Conservation (phyloP, 2,329 filamentous ascomycete species). For the Rhytidhysteron rufulum region DNA sequence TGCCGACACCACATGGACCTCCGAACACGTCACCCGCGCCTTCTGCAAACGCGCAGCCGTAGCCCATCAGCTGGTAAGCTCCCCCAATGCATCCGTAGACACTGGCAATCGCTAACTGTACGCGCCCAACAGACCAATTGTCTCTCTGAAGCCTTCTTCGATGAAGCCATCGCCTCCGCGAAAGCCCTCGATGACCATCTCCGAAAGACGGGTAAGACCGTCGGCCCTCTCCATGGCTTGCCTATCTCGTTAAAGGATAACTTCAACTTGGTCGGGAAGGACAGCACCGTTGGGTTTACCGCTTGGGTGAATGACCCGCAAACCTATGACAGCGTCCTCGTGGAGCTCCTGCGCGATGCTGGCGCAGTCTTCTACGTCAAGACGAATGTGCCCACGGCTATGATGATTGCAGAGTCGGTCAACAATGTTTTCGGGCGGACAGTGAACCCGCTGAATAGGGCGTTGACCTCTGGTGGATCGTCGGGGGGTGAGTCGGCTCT, state of each 20-base stretch:
- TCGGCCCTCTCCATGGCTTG: slow-evolving; percentile 65
- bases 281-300: slow-evolving; percentile 62
- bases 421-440: slow-evolving; percentile 64
- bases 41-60: slow-evolving; percentile 55
- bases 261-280: slow-evolving; percentile 59
- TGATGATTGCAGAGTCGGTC: slow-evolving; percentile 66
- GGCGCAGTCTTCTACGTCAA: slow-evolving; percentile 68
- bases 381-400: slow-evolving; percentile 65
- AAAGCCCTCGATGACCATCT: slow-evolving; percentile 52
- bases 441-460: slow-evolving; percentile 58
- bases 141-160: slow-evolving; percentile 55
- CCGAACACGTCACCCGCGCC: slow-evolving; percentile 49
- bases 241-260: slow-evolving; percentile 68
- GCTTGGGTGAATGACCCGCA: slow-evolving; percentile 59
- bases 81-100: not conserved
- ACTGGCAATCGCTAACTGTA: not conserved
- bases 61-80: slow-evolving; percentile 51
- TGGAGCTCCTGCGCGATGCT: slow-evolving; percentile 54
- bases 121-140: slow-evolving; percentile 51
- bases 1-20: slow-evolving; percentile 44
- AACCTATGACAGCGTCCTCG: slow-evolving; percentile 52
- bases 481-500: slow-evolving; percentile 66
- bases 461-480: slow-evolving; percentile 60
- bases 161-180: slow-evolving; percentile 50
- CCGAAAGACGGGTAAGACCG: slow-evolving; percentile 39